Evolutionary conservation across 371 early-diverging fungal genomes (phyloP).

Genomic region (Apophysomyces ossiformis): DNA sequence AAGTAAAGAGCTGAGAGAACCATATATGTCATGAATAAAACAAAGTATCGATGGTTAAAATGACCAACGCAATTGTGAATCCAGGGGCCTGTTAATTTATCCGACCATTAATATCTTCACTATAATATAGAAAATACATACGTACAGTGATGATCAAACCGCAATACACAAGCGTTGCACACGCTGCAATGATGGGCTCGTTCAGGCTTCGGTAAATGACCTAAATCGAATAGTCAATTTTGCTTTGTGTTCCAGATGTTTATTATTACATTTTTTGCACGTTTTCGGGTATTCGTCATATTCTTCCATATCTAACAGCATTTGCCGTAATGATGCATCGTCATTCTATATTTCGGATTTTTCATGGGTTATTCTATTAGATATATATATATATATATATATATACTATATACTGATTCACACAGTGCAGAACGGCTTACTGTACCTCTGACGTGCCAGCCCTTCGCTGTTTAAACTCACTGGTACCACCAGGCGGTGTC

Average conservation of each 20-base stretch:
- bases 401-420: conserved; percentile 1
- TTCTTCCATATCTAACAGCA: conserved; percentile 56
- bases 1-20: conserved; percentile 67
- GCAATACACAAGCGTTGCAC: conserved; percentile 83
- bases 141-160: conserved; percentile 74
- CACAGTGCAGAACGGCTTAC: neutral
- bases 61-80: conserved; percentile 86
- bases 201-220: conserved; percentile 81
- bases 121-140: neutral
- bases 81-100: conserved; percentile 58
- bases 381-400: neutral
- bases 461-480: conserved; percentile 26
- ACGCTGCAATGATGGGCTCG: conserved; percentile 93
- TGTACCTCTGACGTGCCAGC: conserved; percentile 18
- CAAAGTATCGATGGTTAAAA: conserved; percentile 83
- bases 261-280: conserved; percentile 55
- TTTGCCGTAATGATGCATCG: conserved; percentile 33
- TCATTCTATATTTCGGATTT: conserved; percentile 21
- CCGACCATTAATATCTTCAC: neutral
- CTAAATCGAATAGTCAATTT: conserved; percentile 25
- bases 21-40: conserved; percentile 76
- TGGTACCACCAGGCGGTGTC: conserved; percentile 56
- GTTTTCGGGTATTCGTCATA: conserved; percentile 47
- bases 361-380: neutral
- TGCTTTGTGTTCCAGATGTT: neutral